Base-by-base conservation (phyloP, 257 asterid species). In the Handroanthus guayacan region DNA sequence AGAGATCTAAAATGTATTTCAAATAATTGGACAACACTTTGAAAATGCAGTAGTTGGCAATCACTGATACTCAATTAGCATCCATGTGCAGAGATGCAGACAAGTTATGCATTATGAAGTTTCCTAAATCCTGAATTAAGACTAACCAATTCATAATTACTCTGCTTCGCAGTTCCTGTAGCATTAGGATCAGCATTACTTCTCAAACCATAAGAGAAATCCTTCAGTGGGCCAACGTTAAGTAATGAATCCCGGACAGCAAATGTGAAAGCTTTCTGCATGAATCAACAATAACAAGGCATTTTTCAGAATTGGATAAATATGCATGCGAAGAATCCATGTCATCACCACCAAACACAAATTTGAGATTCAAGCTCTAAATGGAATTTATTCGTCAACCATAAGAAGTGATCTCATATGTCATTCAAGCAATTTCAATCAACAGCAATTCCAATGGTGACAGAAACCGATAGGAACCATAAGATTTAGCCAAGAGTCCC, bases 131-230 rank as follows among this genome's bases (percentile, higher is more conserved):
- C 63, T 60, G 62, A 72, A 75, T 17, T 52, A 78, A 34, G 75
- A 89, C 92, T 84, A 78, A 95, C 99, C 97, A 95, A 86, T 84
- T 92, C 97, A 80, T 89, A 85, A 78, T 95, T 95, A 84, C 98
- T 95, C 83, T 93, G 99, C 86, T 92, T 95, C 50, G 98, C 87
- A 68, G 86, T 69, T 78, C 98, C 98, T 51, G 90, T 78, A 52
- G 94, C 97, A 85, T 88, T 91, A 68, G 89, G 94, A 71, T 95
- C 98, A 41, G 97, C 94, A 77, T 88, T 95, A 65, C 79, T 81
- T 84, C 99, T 89, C 89, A 95, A 76, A 75, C 99, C 99, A 85
- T 89, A 80, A 70, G 96, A 82, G 79, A 95, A 95, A 83, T 95
- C 99, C 84, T 90, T 92, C 80, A 95, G 80, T 5, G 99, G 98